Percentiles rank a stretch among this genome's conserved stretches.
phyloP scores from a whole-genome alignment of 2,329 filamentous ascomycete genomes.

The Clarireedia homoeocarpa region DNA sequence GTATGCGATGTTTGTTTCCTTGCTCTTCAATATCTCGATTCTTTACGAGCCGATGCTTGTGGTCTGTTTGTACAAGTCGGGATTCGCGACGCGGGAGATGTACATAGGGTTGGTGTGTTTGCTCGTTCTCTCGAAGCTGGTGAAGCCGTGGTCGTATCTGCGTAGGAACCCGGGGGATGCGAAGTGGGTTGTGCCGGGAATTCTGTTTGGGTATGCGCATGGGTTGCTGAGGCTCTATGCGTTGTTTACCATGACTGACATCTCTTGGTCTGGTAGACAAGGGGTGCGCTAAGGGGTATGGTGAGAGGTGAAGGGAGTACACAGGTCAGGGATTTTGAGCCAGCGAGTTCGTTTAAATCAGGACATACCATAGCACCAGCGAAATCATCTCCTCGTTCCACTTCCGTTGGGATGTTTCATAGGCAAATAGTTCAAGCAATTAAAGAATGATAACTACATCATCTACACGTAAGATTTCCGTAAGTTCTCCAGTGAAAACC shows the following conservation, averaged over 20 bases:
- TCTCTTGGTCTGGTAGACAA: background rate
- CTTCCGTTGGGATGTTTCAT: no score
- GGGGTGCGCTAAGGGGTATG: no score
- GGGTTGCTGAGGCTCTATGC: background rate
- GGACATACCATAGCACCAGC: no score
- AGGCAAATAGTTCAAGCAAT: no score
- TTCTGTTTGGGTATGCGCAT: background rate
- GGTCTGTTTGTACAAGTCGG: constrained; percentile 20
- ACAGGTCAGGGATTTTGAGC: no score
- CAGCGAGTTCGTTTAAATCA: no score
- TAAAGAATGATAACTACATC: no score
- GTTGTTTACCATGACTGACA: background rate
- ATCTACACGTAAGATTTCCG: no score
- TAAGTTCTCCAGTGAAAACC: no score
- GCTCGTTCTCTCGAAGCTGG: background rate
- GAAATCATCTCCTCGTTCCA: no score
- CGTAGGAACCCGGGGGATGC: background rate
- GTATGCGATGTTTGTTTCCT: constrained; percentile 48
- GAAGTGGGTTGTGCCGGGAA: background rate
- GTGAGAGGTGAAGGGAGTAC: no score
- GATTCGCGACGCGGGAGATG: background rate
- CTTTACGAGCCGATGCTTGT: constrained; percentile 40
- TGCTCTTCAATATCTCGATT: constrained; percentile 48
- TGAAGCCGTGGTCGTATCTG: background rate
- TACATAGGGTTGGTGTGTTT: background rate